Conservation (phyloP, 805 yeast species). For the Candida mattraensis region DNA sequence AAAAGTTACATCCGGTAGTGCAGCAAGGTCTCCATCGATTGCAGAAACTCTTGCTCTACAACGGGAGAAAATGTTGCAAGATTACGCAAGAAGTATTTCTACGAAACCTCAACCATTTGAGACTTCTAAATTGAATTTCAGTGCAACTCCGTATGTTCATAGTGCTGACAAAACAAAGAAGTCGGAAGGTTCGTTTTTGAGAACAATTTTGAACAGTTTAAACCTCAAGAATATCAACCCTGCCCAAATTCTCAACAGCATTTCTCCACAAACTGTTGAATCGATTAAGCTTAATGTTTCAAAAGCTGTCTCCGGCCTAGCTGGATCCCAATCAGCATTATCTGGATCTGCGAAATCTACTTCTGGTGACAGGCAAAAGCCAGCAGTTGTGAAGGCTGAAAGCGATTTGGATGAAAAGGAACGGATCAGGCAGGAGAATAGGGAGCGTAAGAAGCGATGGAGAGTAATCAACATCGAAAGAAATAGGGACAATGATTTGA, state of each 20-base stretch:
- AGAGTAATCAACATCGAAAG: slow-evolving; percentile 75
- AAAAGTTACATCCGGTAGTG: slow-evolving; percentile 6
- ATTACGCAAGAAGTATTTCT: slow-evolving; percentile 5
- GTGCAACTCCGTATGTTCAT: background rate
- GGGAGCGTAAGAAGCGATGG: slow-evolving; percentile 82
- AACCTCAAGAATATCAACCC: slow-evolving; percentile 11
- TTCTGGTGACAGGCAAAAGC: slow-evolving; percentile 8
- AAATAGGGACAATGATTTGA: slow-evolving; percentile 84
- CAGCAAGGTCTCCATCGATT: slow-evolving; percentile 43
- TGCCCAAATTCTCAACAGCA: slow-evolving; percentile 11
- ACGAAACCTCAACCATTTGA: background rate
- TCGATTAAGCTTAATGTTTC: slow-evolving; percentile 18
- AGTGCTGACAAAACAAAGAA: too few relatives aligned
- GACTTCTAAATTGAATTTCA: too few relatives aligned
- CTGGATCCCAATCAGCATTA: background rate
- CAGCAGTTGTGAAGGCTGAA: background rate
- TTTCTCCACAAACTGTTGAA: slow-evolving; percentile 14
- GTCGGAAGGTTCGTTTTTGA: slow-evolving; percentile 16
- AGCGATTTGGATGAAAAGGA: slow-evolving; percentile 45
- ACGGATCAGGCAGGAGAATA: slow-evolving; percentile 61
- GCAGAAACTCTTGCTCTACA: slow-evolving; percentile 61
- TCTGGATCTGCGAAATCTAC: background rate
- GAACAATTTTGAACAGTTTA: slow-evolving; percentile 13
- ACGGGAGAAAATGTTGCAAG: slow-evolving; percentile 41
- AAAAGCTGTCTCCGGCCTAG: slow-evolving; percentile 9